Conservation (phyloP, 1,284 basidiomycete species). For the Omphalotus olearius region DNA sequence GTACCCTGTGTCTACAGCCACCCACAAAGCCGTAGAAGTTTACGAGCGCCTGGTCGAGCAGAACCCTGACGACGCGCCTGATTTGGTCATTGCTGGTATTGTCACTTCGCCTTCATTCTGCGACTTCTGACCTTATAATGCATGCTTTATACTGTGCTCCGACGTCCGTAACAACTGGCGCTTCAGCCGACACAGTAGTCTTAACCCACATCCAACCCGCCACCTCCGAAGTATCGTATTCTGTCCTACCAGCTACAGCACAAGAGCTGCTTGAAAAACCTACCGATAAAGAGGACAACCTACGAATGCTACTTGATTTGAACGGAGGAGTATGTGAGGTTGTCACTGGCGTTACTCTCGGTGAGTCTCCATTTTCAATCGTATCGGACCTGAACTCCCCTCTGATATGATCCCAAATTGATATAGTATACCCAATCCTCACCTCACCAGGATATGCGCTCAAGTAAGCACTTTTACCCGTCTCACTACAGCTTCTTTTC, state of each 20-base stretch:
- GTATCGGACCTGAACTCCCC: conserved; percentile 79
- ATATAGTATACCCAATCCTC: conserved; percentile 61
- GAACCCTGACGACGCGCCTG: conserved; percentile 81
- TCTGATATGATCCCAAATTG: conserved; percentile 72
- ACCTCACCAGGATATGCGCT: conserved; percentile 53
- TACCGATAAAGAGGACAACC: conserved; percentile 72
- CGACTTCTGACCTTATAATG: conserved; percentile 19
- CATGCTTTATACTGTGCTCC: no score
- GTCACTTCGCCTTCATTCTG: conserved; percentile 77
- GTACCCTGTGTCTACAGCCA: conserved; percentile 93
- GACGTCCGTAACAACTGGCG: no score
- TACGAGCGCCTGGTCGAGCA: conserved; percentile 81
- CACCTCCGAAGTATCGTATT: conserved; percentile 47
- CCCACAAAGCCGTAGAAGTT: conserved; percentile 91
- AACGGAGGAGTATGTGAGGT: conserved; percentile 86
- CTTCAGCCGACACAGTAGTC: conserved; percentile 92
- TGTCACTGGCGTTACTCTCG: conserved; percentile 84
- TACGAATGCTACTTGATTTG: conserved; percentile 84
- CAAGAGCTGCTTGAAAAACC: conserved; percentile 93
- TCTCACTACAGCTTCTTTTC: not conserved
- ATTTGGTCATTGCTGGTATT: conserved; percentile 91
- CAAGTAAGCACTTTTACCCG: not conserved
- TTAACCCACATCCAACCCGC: conserved; percentile 70
- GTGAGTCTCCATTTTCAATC: conserved; percentile 54
- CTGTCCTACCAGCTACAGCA: conserved; percentile 37